These are phyloP conservation scores for Podaxis rugospora DNA, from an alignment of 768 basidiomycete genomes.

Conservation along the genomic window DNA sequence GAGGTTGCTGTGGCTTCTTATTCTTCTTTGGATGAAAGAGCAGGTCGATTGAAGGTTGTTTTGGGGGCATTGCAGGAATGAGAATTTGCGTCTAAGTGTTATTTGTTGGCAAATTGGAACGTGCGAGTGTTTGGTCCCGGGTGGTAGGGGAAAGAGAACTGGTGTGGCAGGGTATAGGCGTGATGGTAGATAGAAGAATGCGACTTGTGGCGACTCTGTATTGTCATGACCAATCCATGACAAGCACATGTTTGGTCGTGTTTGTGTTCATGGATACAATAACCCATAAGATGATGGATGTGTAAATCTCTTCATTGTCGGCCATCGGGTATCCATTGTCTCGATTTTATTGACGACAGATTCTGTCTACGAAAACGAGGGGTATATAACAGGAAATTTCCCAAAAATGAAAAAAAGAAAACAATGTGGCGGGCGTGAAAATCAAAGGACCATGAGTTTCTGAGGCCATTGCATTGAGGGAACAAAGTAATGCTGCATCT, in stretches of 20 bases:
- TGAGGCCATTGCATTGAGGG: constrained; percentile 10
- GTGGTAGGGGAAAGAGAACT: neutral
- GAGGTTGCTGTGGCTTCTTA: constrained; percentile 29
- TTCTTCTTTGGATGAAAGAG: constrained; percentile 72
- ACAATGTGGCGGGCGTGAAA: neutral
- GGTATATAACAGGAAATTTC: neutral
- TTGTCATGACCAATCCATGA: neutral
- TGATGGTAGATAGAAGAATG: neutral
- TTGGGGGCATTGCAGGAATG: constrained; percentile 34
- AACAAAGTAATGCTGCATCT: constrained; percentile 10
- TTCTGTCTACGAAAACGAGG: neutral
- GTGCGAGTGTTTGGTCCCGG: neutral
- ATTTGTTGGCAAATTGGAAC: neutral
- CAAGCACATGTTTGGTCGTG: neutral
- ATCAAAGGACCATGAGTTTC: neutral
- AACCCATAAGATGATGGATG: neutral
- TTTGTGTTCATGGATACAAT: neutral
- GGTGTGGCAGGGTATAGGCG: neutral
- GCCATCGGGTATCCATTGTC: neutral
- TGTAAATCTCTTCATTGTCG: neutral
- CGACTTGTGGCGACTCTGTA: neutral
- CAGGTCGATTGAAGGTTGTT: constrained; percentile 35
- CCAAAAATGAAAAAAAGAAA: neutral
- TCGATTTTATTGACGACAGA: neutral
- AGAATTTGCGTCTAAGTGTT: neutral